Evolutionary conservation across 305 asterid species (phyloP), one percentile per base, ranked within the genome.

Genomic region (Vinca major): DNA sequence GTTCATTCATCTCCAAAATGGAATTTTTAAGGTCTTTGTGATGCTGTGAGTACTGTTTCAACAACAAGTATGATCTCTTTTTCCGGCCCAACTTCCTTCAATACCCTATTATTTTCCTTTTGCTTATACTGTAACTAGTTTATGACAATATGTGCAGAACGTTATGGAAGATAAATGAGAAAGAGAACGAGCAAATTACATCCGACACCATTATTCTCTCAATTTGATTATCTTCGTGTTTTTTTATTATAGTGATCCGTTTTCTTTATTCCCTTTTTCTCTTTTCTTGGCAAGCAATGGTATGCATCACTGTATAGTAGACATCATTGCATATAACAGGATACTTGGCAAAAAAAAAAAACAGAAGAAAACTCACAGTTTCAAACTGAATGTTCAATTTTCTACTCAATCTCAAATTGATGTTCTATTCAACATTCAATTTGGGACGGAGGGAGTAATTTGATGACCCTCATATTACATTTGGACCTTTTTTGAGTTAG

Each of bases 1-100:
- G 88, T 80, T 43, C 88, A 80, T 72, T 80, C 97, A 20, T 92
- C 98, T 74, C 96, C 95, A 4, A 89, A 86, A 76, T 92, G 78
- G 81, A 36, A 54, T 55, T 68, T 75, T 26, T 68, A 67, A 72
- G 65, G 51, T 10, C 12, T 26, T 26, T 26, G 33, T 26, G 11
- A 49, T 68, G 68, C 50, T 21, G 43, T 65, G 47, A 53, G 44
- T 54, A 60, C 44, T 55, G 13, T 44, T 57, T 2, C 45, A 4
- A 4, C 57, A 40, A 61, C 36, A 41, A 9, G 5, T 5, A 58
- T 50, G 41, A 36, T 53, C 21, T 65, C 51, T 39, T 57, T 68
- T 71, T 49, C 21, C 49, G 44, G 9, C 62, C 44, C 58, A 53
- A 63, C 26, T 45, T 68, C 57, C 26, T 26, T 26, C 33, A 26